Evolutionary conservation across 805 yeast genomes (phyloP), one percentile per base, ranked within the genome.

Genomic region (Lipomyces spencermartinsiae): DNA sequence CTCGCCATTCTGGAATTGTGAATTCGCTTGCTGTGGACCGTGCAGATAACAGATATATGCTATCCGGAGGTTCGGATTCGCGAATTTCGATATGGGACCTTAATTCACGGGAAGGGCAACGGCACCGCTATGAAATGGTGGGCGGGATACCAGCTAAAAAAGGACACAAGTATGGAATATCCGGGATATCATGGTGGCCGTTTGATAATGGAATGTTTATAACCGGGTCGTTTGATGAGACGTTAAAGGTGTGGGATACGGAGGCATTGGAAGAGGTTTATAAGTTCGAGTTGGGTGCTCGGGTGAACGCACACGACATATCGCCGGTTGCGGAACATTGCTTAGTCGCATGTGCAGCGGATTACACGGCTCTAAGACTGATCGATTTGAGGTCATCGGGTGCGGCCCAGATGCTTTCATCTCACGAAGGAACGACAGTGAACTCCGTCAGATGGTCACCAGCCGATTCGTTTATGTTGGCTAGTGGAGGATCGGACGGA

Each of bases 141-240:
- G 63, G 60, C 14, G 19, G 61, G 59, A 63, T 64, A 4, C 51
- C 54, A 10, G 56, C 70, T 33, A 64, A 66, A 39, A 31, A 56
- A 34, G 85, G 83, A 0, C 98, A 93, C 75, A 76, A 80, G 22
- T 92, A 83, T 76, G 97, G 97, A 0, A 82, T 93, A 0, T 89
- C 96, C 76, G 97, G 97, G 0, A 82, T 93, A 0, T 90, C 97
- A 0, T 79, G 85, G 16, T 94, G 97, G 94, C 93, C 95, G 0
- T 80, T 81, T 58, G 98, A 93, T 77, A 86, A 88, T 43, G 97
- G 97, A 0, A 83, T 93, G 88, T 93, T 92, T 79, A 83, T 92
- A 22, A 85, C 92, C 2, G 87, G 92, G 0, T 91, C 97, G 0
- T 92, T 87, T 76, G 98, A 93, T 77, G 86, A 85, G 66, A 84